phyloP scores from a whole-genome alignment of 106 monocot species.

The Dioscorea alata region DNA sequence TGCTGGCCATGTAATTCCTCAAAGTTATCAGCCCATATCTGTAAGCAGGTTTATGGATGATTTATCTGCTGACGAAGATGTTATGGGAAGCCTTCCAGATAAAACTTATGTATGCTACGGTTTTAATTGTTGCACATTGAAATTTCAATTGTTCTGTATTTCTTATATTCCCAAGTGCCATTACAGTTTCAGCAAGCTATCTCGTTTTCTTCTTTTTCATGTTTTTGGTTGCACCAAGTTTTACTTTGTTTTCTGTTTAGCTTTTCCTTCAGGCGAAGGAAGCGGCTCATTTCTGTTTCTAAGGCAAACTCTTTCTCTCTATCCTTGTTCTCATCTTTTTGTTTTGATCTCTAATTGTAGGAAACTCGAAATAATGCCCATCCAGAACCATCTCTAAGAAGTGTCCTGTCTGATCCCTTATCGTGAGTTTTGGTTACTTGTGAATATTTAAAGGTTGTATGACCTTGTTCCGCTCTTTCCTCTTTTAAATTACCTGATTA shows the following conservation, averaged over 20 bases:
- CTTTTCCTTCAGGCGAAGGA: no score
- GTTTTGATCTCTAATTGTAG: conserved; percentile 13
- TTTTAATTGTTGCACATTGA: no score
- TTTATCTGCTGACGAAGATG: conserved; percentile 64
- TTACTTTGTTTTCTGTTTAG: no score
- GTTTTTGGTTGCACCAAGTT: no score
- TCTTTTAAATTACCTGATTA: background rate
- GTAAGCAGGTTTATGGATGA: conserved; percentile 92
- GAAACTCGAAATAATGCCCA: conserved; percentile 30
- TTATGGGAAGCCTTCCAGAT: conserved; percentile 39
- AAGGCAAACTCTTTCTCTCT: background rate
- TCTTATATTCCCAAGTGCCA: no score
- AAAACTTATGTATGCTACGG: conserved; percentile 40
- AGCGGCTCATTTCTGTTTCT: no score
- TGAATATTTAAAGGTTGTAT: background rate
- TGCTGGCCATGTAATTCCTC: conserved; percentile 81
- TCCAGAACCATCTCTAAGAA: conserved; percentile 62
- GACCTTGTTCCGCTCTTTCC: background rate
- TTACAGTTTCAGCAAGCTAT: no score
- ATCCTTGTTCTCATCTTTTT: background rate
- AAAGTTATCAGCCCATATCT: conserved; percentile 69
- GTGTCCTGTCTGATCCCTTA: conserved; percentile 65
- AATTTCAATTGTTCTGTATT: no score
- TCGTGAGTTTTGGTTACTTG: conserved; percentile 45
- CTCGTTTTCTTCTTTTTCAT: no score